A percentile compares a stretch with the other conserved stretches of the same genome.
phyloP scores from a whole-genome alignment of 345 rosid genomes.

The Brassica rapa region DNA sequence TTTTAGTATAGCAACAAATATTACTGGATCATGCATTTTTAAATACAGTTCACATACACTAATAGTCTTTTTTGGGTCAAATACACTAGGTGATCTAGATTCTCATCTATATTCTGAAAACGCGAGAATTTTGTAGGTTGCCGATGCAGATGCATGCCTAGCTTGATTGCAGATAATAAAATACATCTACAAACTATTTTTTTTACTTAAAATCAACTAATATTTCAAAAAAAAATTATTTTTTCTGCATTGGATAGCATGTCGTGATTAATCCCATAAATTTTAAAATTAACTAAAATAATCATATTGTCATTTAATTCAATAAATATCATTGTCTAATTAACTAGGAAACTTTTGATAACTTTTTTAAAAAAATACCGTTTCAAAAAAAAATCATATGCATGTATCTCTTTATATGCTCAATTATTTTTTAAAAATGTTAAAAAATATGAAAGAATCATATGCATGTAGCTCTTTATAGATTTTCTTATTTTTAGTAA shows the following conservation, averaged over 20 bases:
- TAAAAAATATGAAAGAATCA: neutral
- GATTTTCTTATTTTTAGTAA: neutral
- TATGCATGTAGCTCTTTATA: neutral
- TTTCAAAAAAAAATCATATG: neutral
- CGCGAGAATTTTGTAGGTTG: neutral
- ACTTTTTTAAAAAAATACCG: neutral
- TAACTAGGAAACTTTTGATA: neutral
- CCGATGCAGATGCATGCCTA: neutral
- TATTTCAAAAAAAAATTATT: neutral
- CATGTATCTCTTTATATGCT: neutral
- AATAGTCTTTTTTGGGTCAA: neutral
- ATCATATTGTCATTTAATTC: neutral
- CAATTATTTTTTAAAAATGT: neutral
- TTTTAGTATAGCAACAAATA: neutral
- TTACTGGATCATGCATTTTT: conserved; percentile 5
- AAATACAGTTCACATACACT: neutral
- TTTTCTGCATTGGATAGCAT: neutral
- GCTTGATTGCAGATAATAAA: neutral
- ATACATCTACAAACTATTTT: neutral
- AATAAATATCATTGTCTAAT: neutral
- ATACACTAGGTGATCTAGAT: neutral
- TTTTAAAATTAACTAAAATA: neutral
- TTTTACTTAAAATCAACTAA: neutral
- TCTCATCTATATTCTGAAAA: neutral
- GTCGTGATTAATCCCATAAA: neutral